Conservation (phyloP, 2,329 filamentous ascomycete genomes). For the Lecanicillium sp. region DNA sequence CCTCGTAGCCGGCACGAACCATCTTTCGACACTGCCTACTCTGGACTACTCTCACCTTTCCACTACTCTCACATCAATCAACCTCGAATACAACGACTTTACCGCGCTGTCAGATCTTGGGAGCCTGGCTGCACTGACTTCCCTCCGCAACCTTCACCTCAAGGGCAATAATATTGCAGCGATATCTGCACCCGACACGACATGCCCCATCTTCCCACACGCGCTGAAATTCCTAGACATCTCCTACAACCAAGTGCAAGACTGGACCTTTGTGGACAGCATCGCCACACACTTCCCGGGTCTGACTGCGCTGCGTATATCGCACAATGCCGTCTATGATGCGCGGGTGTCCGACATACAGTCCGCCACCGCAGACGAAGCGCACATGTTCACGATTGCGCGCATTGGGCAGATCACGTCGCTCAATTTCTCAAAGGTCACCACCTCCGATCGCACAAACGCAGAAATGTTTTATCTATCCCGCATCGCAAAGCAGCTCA, state of each 20-base stretch:
- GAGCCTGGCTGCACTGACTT: constrained; percentile 40
- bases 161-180: constrained; percentile 66
- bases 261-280: constrained; percentile 68
- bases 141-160: constrained; percentile 56
- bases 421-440: constrained; percentile 69
- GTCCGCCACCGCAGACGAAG: constrained; percentile 60
- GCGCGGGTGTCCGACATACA: constrained; percentile 35
- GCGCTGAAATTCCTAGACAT: constrained; percentile 61
- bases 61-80: constrained; percentile 51
- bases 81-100: constrained; percentile 68
- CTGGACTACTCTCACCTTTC: constrained; percentile 33
- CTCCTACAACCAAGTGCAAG: constrained; percentile 61
- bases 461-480: constrained; percentile 92
- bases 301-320: constrained; percentile 66
- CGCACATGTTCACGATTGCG: constrained; percentile 81
- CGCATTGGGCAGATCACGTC: constrained; percentile 59
- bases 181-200: constrained; percentile 20
- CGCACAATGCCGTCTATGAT: constrained; percentile 79
- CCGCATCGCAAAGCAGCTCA: constrained; percentile 69
- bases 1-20: constrained; percentile 50
- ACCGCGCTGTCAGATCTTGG: constrained; percentile 48
- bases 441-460: constrained; percentile 67
- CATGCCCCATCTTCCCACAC: constrained; percentile 40
- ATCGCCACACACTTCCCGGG: constrained; percentile 64
- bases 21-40: constrained; percentile 43